Conservation (phyloP, 1,284 basidiomycete species). For the Cryptococcus maquisensis region DNA sequence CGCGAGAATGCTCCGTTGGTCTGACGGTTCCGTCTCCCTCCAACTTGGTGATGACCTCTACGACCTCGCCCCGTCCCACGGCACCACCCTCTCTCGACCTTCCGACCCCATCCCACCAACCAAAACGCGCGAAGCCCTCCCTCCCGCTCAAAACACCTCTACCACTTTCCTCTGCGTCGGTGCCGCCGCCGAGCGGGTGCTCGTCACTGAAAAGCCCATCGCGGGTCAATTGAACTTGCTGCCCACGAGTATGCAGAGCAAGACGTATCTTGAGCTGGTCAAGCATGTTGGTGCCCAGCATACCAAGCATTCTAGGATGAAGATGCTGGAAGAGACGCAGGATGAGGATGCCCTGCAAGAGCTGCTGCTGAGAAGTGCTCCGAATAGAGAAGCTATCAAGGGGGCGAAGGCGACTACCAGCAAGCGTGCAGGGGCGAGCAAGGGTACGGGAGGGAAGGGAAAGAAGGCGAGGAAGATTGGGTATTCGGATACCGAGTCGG, state of each 20-base stretch:
- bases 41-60: conserved; percentile 46
- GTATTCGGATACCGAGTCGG: conserved; percentile 9
- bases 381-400: conserved; percentile 17
- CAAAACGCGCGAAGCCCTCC: background rate
- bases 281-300: conserved; percentile 44
- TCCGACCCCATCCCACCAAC: conserved; percentile 7
- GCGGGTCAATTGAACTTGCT: conserved; percentile 40
- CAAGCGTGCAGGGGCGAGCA: background rate
- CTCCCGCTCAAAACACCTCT: conserved; percentile 1
- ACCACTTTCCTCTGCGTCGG: conserved; percentile 36
- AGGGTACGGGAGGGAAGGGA: conserved; percentile 2
- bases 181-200: conserved; percentile 26
- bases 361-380: conserved; percentile 23
- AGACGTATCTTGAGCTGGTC: conserved; percentile 44
- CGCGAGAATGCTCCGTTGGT: conserved; percentile 46
- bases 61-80: conserved; percentile 42
- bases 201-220: conserved; percentile 39
- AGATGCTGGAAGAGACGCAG: conserved; percentile 36
- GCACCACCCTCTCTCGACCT: conserved; percentile 26
- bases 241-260: conserved; percentile 39
- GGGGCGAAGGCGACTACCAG: background rate
- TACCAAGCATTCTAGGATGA: conserved; percentile 42
- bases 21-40: conserved; percentile 45
- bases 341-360: conserved; percentile 27
- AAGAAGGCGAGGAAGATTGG: conserved; percentile 8